These are phyloP conservation scores for Hypoxylon cercidicola DNA, from an alignment of 495 filamentous ascomycete species.

Conservation along the genomic window DNA sequence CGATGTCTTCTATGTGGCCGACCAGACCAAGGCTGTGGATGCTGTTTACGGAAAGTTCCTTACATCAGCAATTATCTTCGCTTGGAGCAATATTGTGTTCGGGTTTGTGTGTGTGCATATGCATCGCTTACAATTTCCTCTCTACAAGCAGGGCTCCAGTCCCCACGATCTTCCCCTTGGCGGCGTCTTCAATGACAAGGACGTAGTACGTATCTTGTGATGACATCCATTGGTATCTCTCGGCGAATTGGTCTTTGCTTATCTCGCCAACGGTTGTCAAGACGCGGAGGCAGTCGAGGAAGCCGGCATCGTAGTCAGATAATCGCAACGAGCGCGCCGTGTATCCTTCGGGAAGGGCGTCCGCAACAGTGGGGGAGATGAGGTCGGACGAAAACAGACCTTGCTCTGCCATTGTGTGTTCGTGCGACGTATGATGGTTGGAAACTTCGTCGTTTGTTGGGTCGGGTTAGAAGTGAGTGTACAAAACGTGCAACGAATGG, in stretches of 20 bases:
- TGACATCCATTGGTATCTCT: slow-evolving; percentile 86
- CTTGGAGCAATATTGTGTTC: not conserved
- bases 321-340: slow-evolving; percentile 80
- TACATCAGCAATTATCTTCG: slow-evolving; percentile 19
- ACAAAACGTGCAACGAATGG: not conserved
- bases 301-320: slow-evolving; percentile 79
- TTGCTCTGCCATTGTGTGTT: slow-evolving; percentile 54
- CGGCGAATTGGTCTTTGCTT: slow-evolving; percentile 74
- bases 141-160: slow-evolving; percentile 89
- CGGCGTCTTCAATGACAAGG: slow-evolving; percentile 80
- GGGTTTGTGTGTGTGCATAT: not conserved
- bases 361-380: slow-evolving; percentile 77
- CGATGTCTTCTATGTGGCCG: slow-evolving; percentile 99
- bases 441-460: not conserved
- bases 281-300: slow-evolving; percentile 90
- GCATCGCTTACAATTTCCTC: slow-evolving; percentile 74
- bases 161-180: slow-evolving; percentile 72
- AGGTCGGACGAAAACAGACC: slow-evolving; percentile 81
- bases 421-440: not conserved
- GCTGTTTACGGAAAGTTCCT: slow-evolving; percentile 49
- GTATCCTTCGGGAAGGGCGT: slow-evolving; percentile 81
- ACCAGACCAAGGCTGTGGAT: slow-evolving; percentile 79
- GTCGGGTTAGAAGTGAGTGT: not conserved
- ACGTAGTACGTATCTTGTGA: slow-evolving; percentile 84
- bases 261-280: slow-evolving; percentile 95